Conservation (phyloP, 305 asterid species). For the Fraxinus platypoda region DNA sequence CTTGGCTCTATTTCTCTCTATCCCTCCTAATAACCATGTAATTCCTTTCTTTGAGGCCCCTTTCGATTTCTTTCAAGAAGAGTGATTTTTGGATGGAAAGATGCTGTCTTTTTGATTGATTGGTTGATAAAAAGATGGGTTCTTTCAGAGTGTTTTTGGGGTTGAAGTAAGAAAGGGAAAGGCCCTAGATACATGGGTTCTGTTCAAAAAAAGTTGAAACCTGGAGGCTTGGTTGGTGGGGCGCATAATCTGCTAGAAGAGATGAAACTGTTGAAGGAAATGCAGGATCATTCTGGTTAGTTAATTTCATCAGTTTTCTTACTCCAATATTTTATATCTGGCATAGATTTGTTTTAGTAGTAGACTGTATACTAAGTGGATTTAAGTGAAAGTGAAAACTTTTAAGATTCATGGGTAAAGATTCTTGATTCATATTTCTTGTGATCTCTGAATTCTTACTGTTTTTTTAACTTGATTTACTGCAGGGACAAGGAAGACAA, state of each 20-base stretch:
- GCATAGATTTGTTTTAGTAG: neutral
- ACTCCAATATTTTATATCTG: neutral
- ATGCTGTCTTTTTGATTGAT: constrained; percentile 23
- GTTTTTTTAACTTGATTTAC: constrained; percentile 19
- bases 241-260: constrained; percentile 63
- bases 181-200: constrained; percentile 42
- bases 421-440: constrained; percentile 1
- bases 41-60: constrained; percentile 7
- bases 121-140: constrained; percentile 34
- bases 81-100: constrained; percentile 26
- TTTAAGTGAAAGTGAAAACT: neutral
- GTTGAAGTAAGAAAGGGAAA: constrained; percentile 29
- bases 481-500: constrained; percentile 59
- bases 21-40: constrained; percentile 28
- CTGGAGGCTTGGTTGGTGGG: constrained; percentile 53
- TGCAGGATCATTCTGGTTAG: constrained; percentile 80
- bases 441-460: neutral
- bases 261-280: constrained; percentile 82
- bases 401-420: neutral
- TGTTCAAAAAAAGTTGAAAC: constrained; percentile 59
- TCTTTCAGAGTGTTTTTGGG: constrained; percentile 26
- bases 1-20: constrained; percentile 40
- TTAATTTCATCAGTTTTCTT: constrained; percentile 11
- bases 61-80: neutral
- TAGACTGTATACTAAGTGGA: neutral